These are phyloP conservation scores for Leccinum subtestaceum DNA, from an alignment of 768 basidiomycete genomes.

Conservation along the genomic window DNA sequence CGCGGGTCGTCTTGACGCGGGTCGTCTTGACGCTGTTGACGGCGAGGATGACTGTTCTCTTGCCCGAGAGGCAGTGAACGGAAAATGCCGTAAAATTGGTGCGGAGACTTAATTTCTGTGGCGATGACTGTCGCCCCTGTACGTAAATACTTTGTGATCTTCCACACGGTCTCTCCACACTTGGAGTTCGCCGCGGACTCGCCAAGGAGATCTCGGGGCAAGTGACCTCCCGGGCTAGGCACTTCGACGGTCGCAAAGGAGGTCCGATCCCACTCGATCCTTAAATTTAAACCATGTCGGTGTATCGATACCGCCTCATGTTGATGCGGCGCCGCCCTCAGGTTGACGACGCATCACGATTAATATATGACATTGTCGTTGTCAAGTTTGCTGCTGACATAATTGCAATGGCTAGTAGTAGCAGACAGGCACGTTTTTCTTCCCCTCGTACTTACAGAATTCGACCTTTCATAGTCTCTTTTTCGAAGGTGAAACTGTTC, in stretches of 20 bases:
- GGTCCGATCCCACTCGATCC: neutral
- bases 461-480: conserved; percentile 5
- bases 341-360: neutral
- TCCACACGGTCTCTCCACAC: too few relatives aligned
- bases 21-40: conserved; percentile 31
- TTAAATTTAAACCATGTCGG: neutral
- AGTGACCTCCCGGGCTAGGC: neutral
- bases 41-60: conserved; percentile 10
- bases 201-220: neutral
- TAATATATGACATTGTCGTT: neutral
- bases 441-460: conserved; percentile 3
- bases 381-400: conserved; percentile 22
- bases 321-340: too few relatives aligned
- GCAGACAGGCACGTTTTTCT: neutral
- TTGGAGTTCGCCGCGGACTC: neutral
- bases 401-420: conserved; percentile 1
- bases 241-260: neutral
- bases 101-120: conserved; percentile 27
- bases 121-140: neutral
- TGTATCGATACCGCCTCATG: neutral
- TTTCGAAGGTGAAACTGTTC: conserved; percentile 9
- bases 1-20: conserved; percentile 32
- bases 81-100: conserved; percentile 26
- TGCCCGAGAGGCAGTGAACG: conserved; percentile 10
- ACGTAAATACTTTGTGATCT: too few relatives aligned